Percentiles rank a stretch among this genome's conserved stretches.
phyloP scores from a whole-genome alignment of 768 basidiomycete species.

The Paxillus ammoniavirescens region DNA sequence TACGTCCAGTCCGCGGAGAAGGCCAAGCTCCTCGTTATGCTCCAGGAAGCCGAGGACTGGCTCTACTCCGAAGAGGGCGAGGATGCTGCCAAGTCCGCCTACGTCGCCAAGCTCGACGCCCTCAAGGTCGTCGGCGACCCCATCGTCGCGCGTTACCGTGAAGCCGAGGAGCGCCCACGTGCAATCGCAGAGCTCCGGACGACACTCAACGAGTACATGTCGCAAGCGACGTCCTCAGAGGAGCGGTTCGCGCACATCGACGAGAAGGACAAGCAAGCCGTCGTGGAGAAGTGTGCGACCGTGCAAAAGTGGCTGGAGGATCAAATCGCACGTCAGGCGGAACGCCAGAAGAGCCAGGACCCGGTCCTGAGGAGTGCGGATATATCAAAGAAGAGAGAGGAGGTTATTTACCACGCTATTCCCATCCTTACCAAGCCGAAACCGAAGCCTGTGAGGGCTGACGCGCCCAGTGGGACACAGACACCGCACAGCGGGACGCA shows the following conservation, averaged over 20 bases:
- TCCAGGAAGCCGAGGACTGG: slow-evolving; percentile 91
- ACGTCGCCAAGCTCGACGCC: slow-evolving; percentile 76
- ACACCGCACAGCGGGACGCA: slow-evolving; percentile 68
- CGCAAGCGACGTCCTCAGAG: slow-evolving; percentile 78
- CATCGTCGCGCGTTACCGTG: slow-evolving; percentile 78
- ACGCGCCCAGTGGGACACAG: slow-evolving; percentile 53
- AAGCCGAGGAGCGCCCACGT: slow-evolving; percentile 76
- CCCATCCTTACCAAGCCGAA: slow-evolving; percentile 92
- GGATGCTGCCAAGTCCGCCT: slow-evolving; percentile 94
- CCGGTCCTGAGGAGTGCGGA: slow-evolving; percentile 80
- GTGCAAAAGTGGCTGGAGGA: slow-evolving; percentile 97
- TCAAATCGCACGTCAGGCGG: slow-evolving; percentile 80
- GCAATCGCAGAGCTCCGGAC: slow-evolving; percentile 79
- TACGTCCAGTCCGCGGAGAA: slow-evolving; percentile 80
- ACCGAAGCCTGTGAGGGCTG: slow-evolving; percentile 75
- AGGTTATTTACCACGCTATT: slow-evolving; percentile 84
- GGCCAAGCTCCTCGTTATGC: slow-evolving; percentile 62
- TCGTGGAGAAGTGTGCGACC: slow-evolving; percentile 88
- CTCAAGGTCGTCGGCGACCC: slow-evolving; percentile 88
- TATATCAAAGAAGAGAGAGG: slow-evolving; percentile 89
- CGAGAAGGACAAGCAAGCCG: slow-evolving; percentile 79
- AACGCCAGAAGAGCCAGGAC: slow-evolving; percentile 86
- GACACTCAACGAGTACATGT: slow-evolving; percentile 82
- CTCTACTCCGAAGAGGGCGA: slow-evolving; percentile 96
- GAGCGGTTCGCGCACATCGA: slow-evolving; percentile 90